phyloP scores from a whole-genome alignment of 352 stramenopile genomes.

The Pythium rhizo-oryzae region DNA sequence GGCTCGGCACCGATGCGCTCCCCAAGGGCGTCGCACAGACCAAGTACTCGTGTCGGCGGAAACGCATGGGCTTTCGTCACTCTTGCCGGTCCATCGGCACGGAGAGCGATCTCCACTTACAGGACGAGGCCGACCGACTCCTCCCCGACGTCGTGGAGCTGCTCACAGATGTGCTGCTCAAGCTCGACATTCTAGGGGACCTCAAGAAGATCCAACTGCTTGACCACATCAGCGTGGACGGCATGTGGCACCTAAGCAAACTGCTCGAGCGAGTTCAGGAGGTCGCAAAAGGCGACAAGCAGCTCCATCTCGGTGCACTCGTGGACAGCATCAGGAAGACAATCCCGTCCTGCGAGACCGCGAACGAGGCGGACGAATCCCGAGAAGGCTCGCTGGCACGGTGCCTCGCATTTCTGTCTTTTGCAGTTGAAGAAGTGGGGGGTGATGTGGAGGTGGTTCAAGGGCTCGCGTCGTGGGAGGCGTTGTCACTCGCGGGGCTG shows the following conservation, averaged over 20 bases:
- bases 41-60: constrained; percentile 68
- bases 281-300: constrained; percentile 5
- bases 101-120: constrained; percentile 45
- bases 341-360: constrained; percentile 7
- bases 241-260: constrained; percentile 66
- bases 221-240: constrained; percentile 82
- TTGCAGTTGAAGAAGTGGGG: constrained; percentile 44
- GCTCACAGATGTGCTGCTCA: constrained; percentile 73
- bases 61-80: constrained; percentile 75
- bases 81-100: constrained; percentile 74
- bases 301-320: constrained; percentile 30
- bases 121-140: constrained; percentile 33
- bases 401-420: constrained; percentile 53
- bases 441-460: constrained; percentile 42
- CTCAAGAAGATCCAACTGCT: constrained; percentile 84
- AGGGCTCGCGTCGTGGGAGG: constrained; percentile 38
- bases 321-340: constrained; percentile 18
- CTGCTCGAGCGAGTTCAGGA: constrained; percentile 46
- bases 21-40: constrained; percentile 68
- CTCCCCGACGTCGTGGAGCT: constrained; percentile 74
- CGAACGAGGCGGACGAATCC: constrained; percentile 36
- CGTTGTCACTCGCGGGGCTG: constrained; percentile 45
- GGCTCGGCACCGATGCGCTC: constrained; percentile 63
- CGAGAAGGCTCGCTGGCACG: constrained; percentile 48
- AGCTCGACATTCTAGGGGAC: constrained; percentile 75